phyloP scores from a whole-genome alignment of 208 protist genomes.

The Leishmania tropica region DNA sequence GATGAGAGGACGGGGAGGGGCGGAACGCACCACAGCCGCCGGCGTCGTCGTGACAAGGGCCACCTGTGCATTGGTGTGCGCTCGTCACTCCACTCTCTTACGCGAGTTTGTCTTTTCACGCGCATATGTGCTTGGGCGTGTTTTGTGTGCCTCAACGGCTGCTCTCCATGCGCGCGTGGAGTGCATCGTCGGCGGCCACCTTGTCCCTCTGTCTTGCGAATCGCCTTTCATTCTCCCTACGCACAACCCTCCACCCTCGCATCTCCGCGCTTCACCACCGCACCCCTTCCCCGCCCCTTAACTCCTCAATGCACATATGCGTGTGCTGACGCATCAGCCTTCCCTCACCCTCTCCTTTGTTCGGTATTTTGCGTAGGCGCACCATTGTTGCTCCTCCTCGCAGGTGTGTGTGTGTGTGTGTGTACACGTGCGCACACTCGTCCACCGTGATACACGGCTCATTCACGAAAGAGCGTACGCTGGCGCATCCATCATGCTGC shows the following conservation, averaged over 20 bases:
- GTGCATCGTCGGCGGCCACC: background rate
- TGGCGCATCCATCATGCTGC: conserved; percentile 44
- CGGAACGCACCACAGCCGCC: background rate
- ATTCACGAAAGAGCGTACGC: background rate
- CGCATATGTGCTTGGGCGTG: background rate
- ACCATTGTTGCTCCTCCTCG: background rate
- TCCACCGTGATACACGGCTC: background rate
- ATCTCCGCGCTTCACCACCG: background rate
- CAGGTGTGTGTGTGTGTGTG: background rate
- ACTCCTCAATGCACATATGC: background rate
- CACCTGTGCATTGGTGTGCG: background rate
- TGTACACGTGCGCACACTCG: background rate
- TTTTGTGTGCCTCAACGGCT: background rate
- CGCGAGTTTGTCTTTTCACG: background rate
- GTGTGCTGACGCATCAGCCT: background rate
- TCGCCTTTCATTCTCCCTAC: background rate
- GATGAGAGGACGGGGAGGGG: background rate
- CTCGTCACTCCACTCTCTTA: background rate
- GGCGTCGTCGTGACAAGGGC: background rate
- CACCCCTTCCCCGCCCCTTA: background rate
- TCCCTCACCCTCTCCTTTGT: background rate
- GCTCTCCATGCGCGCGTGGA: background rate
- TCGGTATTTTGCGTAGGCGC: background rate
- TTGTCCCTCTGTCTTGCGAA: background rate
- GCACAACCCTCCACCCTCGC: background rate